A percentile compares a stretch with the other conserved stretches of the same genome.
These are phyloP conservation scores for Collybia nuda DNA, from an alignment of 768 basidiomycete species.

Conservation along the genomic window DNA sequence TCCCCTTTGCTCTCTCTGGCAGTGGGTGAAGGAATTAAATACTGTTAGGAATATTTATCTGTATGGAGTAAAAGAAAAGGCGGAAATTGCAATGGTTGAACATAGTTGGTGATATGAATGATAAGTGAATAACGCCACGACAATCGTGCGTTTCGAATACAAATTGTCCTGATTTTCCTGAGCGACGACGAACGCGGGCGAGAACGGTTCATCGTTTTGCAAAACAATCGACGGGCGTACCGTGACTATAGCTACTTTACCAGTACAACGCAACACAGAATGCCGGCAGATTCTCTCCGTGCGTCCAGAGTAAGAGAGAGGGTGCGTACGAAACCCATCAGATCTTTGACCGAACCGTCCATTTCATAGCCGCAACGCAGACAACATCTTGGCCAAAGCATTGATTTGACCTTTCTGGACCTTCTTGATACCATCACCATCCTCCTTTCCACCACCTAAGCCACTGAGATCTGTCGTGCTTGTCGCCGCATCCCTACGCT, in stretches of 20 bases:
- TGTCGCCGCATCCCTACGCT: conserved; percentile 64
- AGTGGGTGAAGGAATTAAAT: conserved; percentile 15
- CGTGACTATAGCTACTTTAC: conserved; percentile 49
- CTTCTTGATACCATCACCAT: conserved; percentile 59
- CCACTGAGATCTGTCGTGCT: conserved; percentile 72
- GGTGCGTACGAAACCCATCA: conserved; percentile 6
- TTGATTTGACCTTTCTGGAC: conserved; percentile 90
- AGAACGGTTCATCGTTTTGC: conserved; percentile 12
- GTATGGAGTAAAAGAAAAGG: conserved; percentile 13
- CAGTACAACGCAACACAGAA: conserved; percentile 48
- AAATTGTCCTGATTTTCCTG: conserved; percentile 14
- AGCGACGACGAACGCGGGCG: conserved; percentile 14
- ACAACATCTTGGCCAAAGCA: conserved; percentile 89
- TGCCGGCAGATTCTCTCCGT: conserved; percentile 32
- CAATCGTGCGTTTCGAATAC: conserved; percentile 11
- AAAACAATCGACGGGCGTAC: conserved; percentile 30
- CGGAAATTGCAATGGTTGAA: conserved; percentile 16
- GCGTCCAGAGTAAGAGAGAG: conserved; percentile 12
- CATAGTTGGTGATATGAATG: conserved; percentile 13
- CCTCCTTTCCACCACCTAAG: conserved; percentile 35
- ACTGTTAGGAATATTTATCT: conserved; percentile 16
- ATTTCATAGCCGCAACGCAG: conserved; percentile 66
- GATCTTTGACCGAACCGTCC: conserved; percentile 12
- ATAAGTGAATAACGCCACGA: conserved; percentile 14
- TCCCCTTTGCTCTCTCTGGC: conserved; percentile 4